Conservation (phyloP, 2,329 filamentous ascomycete species). For the Rhexocercosporidium sp. region DNA sequence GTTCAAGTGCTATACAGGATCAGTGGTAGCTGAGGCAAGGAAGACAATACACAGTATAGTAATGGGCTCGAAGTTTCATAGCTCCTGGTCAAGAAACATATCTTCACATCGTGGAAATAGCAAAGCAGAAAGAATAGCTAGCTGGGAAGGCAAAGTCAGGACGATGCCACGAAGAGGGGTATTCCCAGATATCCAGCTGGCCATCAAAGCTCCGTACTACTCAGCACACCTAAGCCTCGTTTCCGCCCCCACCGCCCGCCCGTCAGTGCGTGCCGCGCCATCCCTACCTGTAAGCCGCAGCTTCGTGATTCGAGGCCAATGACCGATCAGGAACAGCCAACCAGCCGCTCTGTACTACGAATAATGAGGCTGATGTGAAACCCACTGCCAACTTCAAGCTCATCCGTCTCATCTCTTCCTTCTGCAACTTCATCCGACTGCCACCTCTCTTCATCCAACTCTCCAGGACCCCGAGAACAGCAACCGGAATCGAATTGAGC, state of each 20-base stretch:
- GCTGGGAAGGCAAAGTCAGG: no score
- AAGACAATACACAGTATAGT: no score
- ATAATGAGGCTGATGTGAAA: conserved; percentile 10
- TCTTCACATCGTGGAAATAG: no score
- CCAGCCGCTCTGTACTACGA: not conserved
- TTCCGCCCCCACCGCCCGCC: not conserved
- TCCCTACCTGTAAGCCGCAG: not conserved
- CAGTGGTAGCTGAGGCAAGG: no score
- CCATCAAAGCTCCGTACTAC: not conserved
- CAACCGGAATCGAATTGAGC: not conserved
- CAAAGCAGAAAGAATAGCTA: no score
- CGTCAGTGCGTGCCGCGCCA: not conserved
- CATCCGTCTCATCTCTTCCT: not conserved
- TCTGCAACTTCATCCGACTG: not conserved
- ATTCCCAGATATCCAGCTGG: not conserved
- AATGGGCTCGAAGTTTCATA: no score
- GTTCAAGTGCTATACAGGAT: no score
- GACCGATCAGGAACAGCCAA: not conserved
- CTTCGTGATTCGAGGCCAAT: not conserved
- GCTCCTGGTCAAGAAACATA: no score
- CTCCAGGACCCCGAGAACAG: not conserved
- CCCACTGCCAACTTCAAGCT: not conserved
- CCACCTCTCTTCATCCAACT: not conserved
- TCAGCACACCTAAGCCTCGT: not conserved
- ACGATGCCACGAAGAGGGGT: not conserved